phyloP scores from a whole-genome alignment of 2,329 filamentous ascomycete genomes.

The Lachnellula subtilissima region DNA sequence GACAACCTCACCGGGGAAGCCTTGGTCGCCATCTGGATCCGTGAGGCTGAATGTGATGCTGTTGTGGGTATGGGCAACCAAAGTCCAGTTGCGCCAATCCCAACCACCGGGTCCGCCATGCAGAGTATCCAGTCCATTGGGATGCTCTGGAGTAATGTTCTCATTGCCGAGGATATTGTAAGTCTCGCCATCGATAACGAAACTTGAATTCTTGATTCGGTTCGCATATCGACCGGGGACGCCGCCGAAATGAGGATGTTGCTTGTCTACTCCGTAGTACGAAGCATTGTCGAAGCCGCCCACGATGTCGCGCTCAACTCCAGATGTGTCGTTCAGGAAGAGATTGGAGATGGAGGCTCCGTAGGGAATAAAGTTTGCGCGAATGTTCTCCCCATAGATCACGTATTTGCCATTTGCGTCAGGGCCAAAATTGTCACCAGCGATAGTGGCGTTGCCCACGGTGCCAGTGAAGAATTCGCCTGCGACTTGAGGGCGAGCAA shows the following conservation, averaged over 20 bases:
- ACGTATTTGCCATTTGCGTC: slow-evolving; percentile 66
- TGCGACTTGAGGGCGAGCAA: slow-evolving; percentile 18
- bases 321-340: slow-evolving; percentile 64
- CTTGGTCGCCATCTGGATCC: slow-evolving; percentile 67
- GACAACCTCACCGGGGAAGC: slow-evolving; percentile 74
- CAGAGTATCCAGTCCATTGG: slow-evolving; percentile 56
- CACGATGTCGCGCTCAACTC: slow-evolving; percentile 65
- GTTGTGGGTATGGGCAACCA: slow-evolving; percentile 58
- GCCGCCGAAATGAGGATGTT: slow-evolving; percentile 67
- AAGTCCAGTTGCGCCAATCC: slow-evolving; percentile 75
- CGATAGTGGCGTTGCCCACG: slow-evolving; percentile 23
- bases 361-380: slow-evolving; percentile 67
- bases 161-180: slow-evolving; percentile 62
- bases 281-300: slow-evolving; percentile 71
- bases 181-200: slow-evolving; percentile 58
- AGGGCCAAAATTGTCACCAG: slow-evolving; percentile 31
- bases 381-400: slow-evolving; percentile 61
- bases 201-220: slow-evolving; percentile 72
- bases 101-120: slow-evolving; percentile 69
- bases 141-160: slow-evolving; percentile 46
- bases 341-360: slow-evolving; percentile 70
- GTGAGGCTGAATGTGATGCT: slow-evolving; percentile 73
- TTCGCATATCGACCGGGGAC: slow-evolving; percentile 77
- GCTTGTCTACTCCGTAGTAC: slow-evolving; percentile 59
- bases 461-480: slow-evolving; percentile 21